A percentile compares a stretch with the other conserved stretches of the same genome.
phyloP scores from a whole-genome alignment of 148 eudicot genomes.

The Persicaria tinctoria region DNA sequence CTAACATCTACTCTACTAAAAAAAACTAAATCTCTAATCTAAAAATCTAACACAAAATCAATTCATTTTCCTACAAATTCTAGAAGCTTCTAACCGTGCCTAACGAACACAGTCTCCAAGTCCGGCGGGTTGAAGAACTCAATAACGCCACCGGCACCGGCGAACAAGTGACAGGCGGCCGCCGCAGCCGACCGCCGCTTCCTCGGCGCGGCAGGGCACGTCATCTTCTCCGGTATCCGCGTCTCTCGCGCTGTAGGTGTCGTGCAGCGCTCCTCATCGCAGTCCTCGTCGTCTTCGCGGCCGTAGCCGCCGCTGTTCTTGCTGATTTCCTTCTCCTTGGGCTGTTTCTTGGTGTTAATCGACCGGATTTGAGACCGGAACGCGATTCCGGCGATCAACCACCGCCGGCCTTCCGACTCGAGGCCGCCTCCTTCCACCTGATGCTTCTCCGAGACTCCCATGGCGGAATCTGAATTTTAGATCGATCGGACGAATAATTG shows the following conservation, averaged over 20 bases:
- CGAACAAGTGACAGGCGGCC: neutral
- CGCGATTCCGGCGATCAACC: constrained; percentile 44
- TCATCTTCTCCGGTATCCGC: constrained; percentile 34
- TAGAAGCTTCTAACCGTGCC: constrained; percentile 25
- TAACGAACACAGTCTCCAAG: constrained; percentile 47
- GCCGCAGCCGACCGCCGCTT: constrained; percentile 32
- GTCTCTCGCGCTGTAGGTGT: constrained; percentile 51
- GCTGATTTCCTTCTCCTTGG: constrained; percentile 14
- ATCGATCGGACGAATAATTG: constrained; percentile 11
- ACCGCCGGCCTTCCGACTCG: constrained; percentile 30
- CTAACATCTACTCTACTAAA: neutral
- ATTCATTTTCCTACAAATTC: neutral
- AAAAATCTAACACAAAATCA: neutral
- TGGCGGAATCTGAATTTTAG: constrained; percentile 7
- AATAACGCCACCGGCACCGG: constrained; percentile 19
- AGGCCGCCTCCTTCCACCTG: constrained; percentile 9
- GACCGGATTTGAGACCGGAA: constrained; percentile 34
- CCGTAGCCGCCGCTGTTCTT: neutral
- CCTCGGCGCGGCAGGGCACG: constrained; percentile 63
- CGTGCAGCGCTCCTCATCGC: constrained; percentile 26
- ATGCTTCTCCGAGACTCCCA: constrained; percentile 37
- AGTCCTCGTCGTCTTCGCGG: constrained; percentile 15
- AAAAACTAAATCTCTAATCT: neutral
- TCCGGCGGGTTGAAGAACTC: constrained; percentile 57
- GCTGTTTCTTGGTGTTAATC: constrained; percentile 21